Evolutionary conservation across 306 rosid genomes (phyloP).

Genomic region (Acacia confusa): DNA sequence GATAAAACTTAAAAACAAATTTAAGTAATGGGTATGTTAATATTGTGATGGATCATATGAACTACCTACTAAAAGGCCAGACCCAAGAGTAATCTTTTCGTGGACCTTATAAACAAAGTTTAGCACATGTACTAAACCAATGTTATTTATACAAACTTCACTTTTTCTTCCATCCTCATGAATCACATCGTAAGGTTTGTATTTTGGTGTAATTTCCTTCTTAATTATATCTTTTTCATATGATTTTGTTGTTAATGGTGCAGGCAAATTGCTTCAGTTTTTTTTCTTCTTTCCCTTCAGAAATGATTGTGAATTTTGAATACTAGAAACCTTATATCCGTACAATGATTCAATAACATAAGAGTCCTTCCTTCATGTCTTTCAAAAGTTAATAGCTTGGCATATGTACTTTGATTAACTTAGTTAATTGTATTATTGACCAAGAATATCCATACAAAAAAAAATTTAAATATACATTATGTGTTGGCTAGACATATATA

Average conservation of each 20-base stretch:
- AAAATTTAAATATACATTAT: no score
- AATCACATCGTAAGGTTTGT: slow-evolving; percentile 35
- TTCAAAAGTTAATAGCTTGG: no score
- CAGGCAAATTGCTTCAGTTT: neutral
- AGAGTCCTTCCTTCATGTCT: no score
- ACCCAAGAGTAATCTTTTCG: slow-evolving; percentile 61
- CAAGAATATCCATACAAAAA: no score
- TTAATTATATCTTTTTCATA: neutral
- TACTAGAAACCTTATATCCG: neutral
- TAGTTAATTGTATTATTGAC: no score
- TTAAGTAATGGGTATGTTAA: neutral
- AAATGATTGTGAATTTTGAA: neutral
- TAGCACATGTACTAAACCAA: neutral
- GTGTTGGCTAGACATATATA: no score
- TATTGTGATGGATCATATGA: slow-evolving; percentile 46
- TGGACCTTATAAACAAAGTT: slow-evolving; percentile 35
- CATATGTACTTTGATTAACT: no score
- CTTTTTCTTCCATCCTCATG: slow-evolving; percentile 38
- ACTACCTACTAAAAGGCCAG: slow-evolving; percentile 52
- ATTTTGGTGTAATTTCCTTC: slow-evolving; percentile 8
- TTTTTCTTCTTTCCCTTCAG: neutral
- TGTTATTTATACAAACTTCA: slow-evolving; percentile 43
- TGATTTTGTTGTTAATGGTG: neutral
- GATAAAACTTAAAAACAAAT: neutral
- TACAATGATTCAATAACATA: no score